Evolutionary conservation across 768 basidiomycete species (phyloP), one percentile per base, ranked within the genome.

Genomic region (Serendipita vermifera): DNA sequence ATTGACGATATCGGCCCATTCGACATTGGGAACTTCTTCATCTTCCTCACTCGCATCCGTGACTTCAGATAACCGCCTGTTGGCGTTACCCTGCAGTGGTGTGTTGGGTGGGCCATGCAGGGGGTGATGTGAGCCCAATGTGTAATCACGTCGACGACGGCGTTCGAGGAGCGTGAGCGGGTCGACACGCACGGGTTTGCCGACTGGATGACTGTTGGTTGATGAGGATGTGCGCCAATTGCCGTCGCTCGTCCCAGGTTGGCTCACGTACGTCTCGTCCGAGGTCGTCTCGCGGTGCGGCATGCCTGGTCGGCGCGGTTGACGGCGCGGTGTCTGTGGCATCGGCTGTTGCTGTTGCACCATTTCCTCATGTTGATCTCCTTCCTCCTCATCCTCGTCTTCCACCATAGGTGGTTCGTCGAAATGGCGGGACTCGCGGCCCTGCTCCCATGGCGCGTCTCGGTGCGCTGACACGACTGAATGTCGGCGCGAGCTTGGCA

Each of bases 71-170:
- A n/a, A n/a, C n/a, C n/a, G n/a, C n/a, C n/a, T n/a, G 6, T 41
- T 41, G 26, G 17, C 26, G 39, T 6, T 41, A 9, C 15, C 39
- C 6, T 17, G 26, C 6, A 41, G 15, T 9, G 46, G 46, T 26
- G 46, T 51, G 46, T 51, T 51, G 17, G 46, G 46, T 15, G 46
- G 46, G 9, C 46, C 46, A 31, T 15, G 22, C 9, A 51, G 46
- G 32, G 46, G 46, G n/a, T 51, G 20, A 31, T 51, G 46, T n/a
- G 46, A 51, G 4, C 46, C 46, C 15, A 51, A 26, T 29, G 46
- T 51, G 22, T 22, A 51, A n/a, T 51, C 46, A 26, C 46, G 20
- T 31, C 46, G 17, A 26, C 46, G 20, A 20, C 46, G 20, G n/a
- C 46, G 11, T 29, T 51, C 46, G n/a, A 51, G 46, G 20, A 51